These are phyloP conservation scores for Arthrinium phaeospermum DNA, from an alignment of 2,329 filamentous ascomycete genomes.

Conservation along the genomic window DNA sequence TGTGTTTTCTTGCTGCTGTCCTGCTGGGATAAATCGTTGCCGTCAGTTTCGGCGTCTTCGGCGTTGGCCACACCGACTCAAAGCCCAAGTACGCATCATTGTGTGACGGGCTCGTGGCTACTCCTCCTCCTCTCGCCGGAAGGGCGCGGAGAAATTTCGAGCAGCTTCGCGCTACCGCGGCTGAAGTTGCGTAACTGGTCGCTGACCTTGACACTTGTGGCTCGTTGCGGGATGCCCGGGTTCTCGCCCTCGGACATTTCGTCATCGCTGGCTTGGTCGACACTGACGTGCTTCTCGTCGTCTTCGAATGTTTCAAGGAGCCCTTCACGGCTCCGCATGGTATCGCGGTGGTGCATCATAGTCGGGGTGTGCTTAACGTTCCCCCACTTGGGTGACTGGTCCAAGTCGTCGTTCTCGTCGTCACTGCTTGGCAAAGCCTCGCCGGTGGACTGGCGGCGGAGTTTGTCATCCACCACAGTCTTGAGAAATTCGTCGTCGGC, in stretches of 20 bases:
- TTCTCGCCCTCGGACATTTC: constrained; percentile 35
- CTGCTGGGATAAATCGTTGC: constrained; percentile 13
- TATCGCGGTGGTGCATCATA: constrained; percentile 53
- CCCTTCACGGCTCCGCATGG: constrained; percentile 59
- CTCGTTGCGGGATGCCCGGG: constrained; percentile 59
- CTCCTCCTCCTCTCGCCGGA: constrained; percentile 57
- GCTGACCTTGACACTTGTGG: constrained; percentile 72
- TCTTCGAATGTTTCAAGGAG: constrained; percentile 48
- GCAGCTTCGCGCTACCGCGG: constrained; percentile 76
- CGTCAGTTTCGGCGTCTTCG: constrained; percentile 7
- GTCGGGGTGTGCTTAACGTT: constrained; percentile 55
- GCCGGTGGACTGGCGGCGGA: constrained; percentile 51
- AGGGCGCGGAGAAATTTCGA: constrained; percentile 66
- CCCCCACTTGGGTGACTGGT: constrained; percentile 57
- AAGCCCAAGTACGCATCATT: constrained; percentile 25
- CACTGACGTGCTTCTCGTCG: constrained; percentile 38
- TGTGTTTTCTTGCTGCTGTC: constrained; percentile 16
- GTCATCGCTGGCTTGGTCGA: constrained; percentile 38
- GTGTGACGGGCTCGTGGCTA: constrained; percentile 36
- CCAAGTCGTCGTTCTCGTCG: constrained; percentile 50
- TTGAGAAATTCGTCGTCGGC: constrained; percentile 79
- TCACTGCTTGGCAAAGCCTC: constrained; percentile 64
- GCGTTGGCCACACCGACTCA: background rate
- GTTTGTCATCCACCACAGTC: constrained; percentile 47
- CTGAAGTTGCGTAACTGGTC: constrained; percentile 75